These are phyloP conservation scores for Colletotrichum cordylinicola DNA, from an alignment of 2,329 filamentous ascomycete genomes.

Conservation along the genomic window DNA sequence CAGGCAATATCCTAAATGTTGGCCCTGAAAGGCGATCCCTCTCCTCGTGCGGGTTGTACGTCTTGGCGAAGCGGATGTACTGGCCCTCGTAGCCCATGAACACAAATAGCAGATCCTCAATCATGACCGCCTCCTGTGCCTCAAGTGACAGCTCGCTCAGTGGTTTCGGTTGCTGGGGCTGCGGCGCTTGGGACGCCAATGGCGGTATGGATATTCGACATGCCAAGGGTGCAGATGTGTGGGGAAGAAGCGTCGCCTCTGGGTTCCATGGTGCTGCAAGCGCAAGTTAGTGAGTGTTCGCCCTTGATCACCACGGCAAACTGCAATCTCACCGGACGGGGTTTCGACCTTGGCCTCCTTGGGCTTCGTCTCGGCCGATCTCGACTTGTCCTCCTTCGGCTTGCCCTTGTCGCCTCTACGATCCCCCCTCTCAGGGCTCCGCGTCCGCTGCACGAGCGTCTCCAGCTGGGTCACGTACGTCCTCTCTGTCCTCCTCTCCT, in stretches of 20 bases:
- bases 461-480: constrained; percentile 67
- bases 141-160: constrained; percentile 77
- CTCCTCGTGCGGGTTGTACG: constrained; percentile 84
- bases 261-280: constrained; percentile 73
- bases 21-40: constrained; percentile 87
- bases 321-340: constrained; percentile 47
- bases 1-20: constrained; percentile 77
- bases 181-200: constrained; percentile 74
- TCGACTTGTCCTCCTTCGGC: constrained; percentile 42
- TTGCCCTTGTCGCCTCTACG: constrained; percentile 44
- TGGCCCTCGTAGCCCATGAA: constrained; percentile 99
- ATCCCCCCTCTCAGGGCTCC: constrained; percentile 64
- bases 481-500: constrained; percentile 63
- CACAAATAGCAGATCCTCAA: constrained; percentile 91
- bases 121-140: constrained; percentile 82
- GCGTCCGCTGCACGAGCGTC: constrained; percentile 62
- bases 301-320: background rate
- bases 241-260: constrained; percentile 73
- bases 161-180: constrained; percentile 69
- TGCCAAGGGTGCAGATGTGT: constrained; percentile 75
- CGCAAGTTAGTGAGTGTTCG: background rate
- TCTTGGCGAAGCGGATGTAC: constrained; percentile 85
- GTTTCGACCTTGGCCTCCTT: constrained; percentile 53
- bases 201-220: constrained; percentile 69
- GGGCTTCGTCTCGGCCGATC: constrained; percentile 48